Base-by-base conservation (phyloP, 306 rosid species). In the Vigna reflexopilosa region DNA sequence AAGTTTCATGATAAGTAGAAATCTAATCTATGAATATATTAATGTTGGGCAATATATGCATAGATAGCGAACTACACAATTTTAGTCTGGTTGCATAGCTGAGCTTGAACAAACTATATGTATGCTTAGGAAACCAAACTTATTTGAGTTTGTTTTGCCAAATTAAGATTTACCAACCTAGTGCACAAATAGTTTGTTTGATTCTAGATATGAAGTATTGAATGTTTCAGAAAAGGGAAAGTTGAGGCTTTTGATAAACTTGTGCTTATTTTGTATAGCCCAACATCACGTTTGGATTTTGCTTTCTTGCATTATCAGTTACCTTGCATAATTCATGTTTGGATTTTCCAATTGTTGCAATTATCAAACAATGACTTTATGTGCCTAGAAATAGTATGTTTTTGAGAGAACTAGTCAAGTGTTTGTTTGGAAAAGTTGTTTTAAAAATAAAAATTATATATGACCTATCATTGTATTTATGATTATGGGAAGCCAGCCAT, bases 261-360 rank as follows among this genome's bases (percentile, higher is more conserved):
- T 68, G 59, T 71, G 66, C 24, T 24, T 67, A 63, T 72, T 19
- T 6, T 54, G 59, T 28, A 28, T 59, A 59, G 66, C n/a, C 58
- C 64, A 58, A 45, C 10, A 70, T 42, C 42, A 74, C 14, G 38
- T 26, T 54, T 79, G 1, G 28, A 73, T 68, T 71, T 74, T 49
- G 22, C 19, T 45, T 61, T 72, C 76, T 62, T 66, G 58, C 56
- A 28, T n/a, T 38, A 56, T 45, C 44, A 51, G 67, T 52, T 75
- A 13, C 47, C 24, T 83, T 28, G 32, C 47, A 15, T 45, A 70
- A 40, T 48, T 71, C 54, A 26, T 47, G 44, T 40, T 44, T 32
- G 61, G 54, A 52, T 69, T 17, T 69, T 38, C 78, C 49, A 49
- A 26, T 74, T 62, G 58, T 81, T 71, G 44, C 80, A 20, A 65